phyloP scores from a whole-genome alignment of 2,329 filamentous ascomycete genomes.

The Paracamarosporium sp. region DNA sequence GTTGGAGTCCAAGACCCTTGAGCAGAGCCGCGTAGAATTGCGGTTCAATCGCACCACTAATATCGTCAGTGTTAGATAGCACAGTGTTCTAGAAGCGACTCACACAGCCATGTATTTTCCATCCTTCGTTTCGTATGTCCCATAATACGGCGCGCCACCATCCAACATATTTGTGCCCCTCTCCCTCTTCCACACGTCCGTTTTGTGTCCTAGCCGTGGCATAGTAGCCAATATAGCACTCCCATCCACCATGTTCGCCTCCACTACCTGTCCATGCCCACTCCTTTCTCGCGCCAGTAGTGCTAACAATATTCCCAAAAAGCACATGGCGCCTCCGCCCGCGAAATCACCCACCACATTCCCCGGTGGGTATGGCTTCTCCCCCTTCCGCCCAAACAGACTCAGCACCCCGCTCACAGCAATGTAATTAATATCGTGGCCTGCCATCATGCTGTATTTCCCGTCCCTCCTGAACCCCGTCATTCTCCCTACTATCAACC shows the following conservation, averaged over 20 bases:
- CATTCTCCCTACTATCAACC: conserved; percentile 82
- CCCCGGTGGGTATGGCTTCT: conserved; percentile 77
- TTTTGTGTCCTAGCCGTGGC: conserved; percentile 71
- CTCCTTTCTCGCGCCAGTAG: conserved; percentile 69
- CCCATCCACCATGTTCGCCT: conserved; percentile 97
- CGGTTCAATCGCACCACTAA: conserved; percentile 80
- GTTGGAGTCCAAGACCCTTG: conserved; percentile 67
- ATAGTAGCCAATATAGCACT: conserved; percentile 79
- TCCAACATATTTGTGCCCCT: conserved; percentile 83
- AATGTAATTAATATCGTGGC: conserved; percentile 96
- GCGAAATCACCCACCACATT: conserved; percentile 93
- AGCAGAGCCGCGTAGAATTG: conserved; percentile 79
- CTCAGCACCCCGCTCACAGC: conserved; percentile 82
- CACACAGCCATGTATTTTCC: conserved; percentile 78
- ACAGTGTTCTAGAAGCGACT: conserved; percentile 17
- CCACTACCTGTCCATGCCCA: conserved; percentile 83
- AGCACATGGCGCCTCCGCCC: conserved; percentile 82
- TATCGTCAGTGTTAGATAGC: conserved; percentile 9
- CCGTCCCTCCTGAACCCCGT: conserved; percentile 90
- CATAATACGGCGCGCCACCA: conserved; percentile 86
- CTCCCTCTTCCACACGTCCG: conserved; percentile 65
- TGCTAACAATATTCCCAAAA: conserved; percentile 82
- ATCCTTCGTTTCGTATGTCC: conserved; percentile 85
- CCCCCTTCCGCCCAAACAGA: conserved; percentile 73
- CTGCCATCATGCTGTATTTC: conserved; percentile 84